A percentile compares a stretch with the other conserved stretches of the same genome.
These are phyloP conservation scores for Phyllosticta citrichinensis DNA, from an alignment of 2,329 filamentous ascomycete species.

Conservation along the genomic window DNA sequence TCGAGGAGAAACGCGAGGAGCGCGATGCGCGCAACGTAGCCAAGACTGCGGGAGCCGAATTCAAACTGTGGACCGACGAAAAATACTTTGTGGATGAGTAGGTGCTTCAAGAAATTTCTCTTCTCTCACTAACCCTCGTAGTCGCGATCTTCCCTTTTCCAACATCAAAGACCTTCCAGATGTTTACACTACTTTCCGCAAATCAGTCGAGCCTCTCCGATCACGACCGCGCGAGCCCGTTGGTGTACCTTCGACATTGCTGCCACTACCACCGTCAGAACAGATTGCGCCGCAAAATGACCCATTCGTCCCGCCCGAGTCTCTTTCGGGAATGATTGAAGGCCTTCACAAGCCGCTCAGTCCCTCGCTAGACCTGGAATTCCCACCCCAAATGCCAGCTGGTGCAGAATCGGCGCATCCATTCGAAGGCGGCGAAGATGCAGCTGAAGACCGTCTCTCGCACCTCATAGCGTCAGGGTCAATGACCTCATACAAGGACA, in stretches of 20 bases:
- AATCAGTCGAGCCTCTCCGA: constrained; percentile 60
- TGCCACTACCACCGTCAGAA: constrained; percentile 42
- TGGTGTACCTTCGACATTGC: constrained; percentile 47
- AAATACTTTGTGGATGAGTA: constrained; percentile 76
- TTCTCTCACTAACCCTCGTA: constrained; percentile 23
- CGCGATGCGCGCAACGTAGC: constrained; percentile 44
- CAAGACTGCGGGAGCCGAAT: constrained; percentile 43
- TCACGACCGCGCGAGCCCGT: constrained; percentile 50
- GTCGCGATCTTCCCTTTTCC: constrained; percentile 54
- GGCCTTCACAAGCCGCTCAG: constrained; percentile 41
- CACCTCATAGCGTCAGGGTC: constrained; percentile 52
- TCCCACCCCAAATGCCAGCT: constrained; percentile 45
- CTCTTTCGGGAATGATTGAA: constrained; percentile 40
- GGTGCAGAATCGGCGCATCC: constrained; percentile 51
- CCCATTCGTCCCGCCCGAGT: constrained; percentile 55
- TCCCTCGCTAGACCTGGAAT: constrained; percentile 34
- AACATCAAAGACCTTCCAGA: constrained; percentile 55
- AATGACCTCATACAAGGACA: constrained; percentile 57
- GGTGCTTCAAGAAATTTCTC: constrained; percentile 29
- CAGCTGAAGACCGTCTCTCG: constrained; percentile 48
- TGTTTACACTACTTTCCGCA: constrained; percentile 66
- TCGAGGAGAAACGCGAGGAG: constrained; percentile 60
- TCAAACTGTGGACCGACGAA: constrained; percentile 61
- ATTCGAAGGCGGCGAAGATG: constrained; percentile 57
- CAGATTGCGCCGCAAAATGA: constrained; percentile 47